Evolutionary conservation across 1,284 basidiomycete genomes (phyloP), one percentile per base, ranked within the genome.

Genomic region (Ustanciosporium gigantosporum): DNA sequence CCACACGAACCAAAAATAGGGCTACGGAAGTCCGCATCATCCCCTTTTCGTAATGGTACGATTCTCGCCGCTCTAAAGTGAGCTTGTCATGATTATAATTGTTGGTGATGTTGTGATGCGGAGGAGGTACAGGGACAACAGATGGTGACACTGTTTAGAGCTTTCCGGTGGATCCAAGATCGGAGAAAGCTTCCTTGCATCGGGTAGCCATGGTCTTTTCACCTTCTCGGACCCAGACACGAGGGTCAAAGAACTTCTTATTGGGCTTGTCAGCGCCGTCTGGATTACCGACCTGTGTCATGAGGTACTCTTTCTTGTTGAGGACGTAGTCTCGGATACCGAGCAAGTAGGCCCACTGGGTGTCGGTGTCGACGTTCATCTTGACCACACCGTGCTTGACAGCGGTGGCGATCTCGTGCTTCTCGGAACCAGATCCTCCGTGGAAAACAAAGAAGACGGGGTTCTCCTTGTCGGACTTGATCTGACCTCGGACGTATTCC

Each of bases 381-480:
- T 76, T 76, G 40, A 76, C 67, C 7, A 76, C 94, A 79, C 95
- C 94, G 80, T 94, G 86, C 57, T 81, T 75, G 69, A 98, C 94
- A 47, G 94, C 94, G 40, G 88, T 91, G 74, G 83, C 83, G 82
- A 98, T 98, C 82, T 99, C 95, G 51, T 95, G 88, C 83, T 94
- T 93, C 73, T 88, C 87, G 29, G 94, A 97, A 51, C 95, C 95
- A 48, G 94, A 97, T 70, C 95, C 95, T 81, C 95, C 95, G 83
- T 99, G 95, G 91, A 98, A 99, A 81, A 98, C 95, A 59, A 98
- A 89, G 87, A 88, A 97, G 73, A 73, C 93, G 70, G 85, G 82
- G 70, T 82, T 80, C 70, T 84, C 62, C 68, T 76, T 72, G 68
- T 73, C 82, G 36, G 83, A 83, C 60, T 85, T 84, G 71, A 90